A percentile compares a stretch with the other conserved stretches of the same genome.
Conservation (phyloP, 768 basidiomycete genomes). For the Rhizopogon rudus region DNA sequence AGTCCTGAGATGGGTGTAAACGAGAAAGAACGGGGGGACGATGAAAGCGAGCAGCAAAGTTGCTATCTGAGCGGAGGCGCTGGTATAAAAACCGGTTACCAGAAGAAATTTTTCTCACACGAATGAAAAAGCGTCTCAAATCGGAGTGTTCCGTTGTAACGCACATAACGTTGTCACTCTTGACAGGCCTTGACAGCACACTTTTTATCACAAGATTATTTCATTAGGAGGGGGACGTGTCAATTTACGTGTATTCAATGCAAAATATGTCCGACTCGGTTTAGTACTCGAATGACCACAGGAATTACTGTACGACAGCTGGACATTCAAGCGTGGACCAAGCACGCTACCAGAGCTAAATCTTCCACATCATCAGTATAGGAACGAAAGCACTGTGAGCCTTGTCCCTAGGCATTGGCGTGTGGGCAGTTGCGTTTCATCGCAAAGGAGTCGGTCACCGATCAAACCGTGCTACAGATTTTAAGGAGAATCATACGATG, state of each 20-base stretch:
- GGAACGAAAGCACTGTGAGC: constrained; percentile 71
- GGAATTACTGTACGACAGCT: constrained; percentile 32
- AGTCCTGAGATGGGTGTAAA: constrained; percentile 9
- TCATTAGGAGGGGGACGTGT: neutral
- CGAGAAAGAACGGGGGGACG: constrained; percentile 14
- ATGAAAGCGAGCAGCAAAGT: constrained; percentile 25
- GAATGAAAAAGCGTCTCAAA: neutral
- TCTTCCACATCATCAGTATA: constrained; percentile 76
- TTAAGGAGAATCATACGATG: too few relatives aligned
- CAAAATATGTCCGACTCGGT: constrained; percentile 41
- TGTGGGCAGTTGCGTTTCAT: constrained; percentile 37
- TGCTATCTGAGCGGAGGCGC: neutral
- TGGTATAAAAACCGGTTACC: constrained; percentile 6
- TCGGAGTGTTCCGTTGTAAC: neutral
- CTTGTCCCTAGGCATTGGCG: constrained; percentile 74
- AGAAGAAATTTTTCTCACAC: constrained; percentile 5
- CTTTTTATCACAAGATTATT: too few relatives aligned
- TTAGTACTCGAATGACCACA: constrained; percentile 80
- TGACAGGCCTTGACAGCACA: too few relatives aligned
- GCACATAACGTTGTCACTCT: too few relatives aligned
- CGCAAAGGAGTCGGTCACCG: too few relatives aligned
- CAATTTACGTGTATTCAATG: neutral
- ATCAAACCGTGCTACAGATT: too few relatives aligned
- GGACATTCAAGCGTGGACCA: constrained; percentile 79
- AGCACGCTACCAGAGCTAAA: constrained; percentile 27